Conservation (phyloP, 208 protist species). For the Leishmania major region DNA sequence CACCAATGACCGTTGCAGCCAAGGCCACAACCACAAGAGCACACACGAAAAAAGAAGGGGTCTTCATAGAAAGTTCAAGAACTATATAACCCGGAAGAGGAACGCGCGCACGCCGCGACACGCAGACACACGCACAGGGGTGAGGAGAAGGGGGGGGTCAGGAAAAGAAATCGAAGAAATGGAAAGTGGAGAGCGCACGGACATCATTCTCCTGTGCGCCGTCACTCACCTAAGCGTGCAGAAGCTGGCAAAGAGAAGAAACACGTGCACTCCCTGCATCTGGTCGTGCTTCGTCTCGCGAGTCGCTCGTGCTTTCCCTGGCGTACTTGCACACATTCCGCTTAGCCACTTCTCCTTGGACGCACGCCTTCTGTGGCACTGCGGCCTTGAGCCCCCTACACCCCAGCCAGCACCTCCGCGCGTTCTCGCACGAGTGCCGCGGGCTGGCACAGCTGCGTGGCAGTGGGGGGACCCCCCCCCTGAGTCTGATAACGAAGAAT, state of each 20-base stretch:
- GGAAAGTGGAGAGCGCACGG: not conserved
- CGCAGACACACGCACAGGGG: not conserved
- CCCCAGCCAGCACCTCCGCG: not conserved
- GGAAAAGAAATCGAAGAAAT: not conserved
- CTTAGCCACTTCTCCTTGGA: not conserved
- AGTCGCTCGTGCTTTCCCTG: not conserved
- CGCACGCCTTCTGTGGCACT: not conserved
- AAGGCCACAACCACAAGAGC: not conserved
- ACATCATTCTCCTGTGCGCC: not conserved
- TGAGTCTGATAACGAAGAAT: not conserved
- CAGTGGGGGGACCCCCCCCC: not conserved
- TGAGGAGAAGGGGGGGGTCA: not conserved
- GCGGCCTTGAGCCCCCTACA: not conserved
- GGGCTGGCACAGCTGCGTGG: not conserved
- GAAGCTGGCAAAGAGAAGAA: not conserved
- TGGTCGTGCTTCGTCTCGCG: not conserved
- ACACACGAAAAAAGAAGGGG: not conserved
- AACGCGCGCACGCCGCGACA: not conserved
- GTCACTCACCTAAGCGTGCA: no score
- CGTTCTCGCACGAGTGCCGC: not conserved
- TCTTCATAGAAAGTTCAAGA: not conserved
- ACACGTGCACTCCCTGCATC: not conserved
- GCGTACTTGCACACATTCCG: not conserved
- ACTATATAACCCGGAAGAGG: not conserved
- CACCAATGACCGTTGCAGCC: not conserved